A percentile compares a stretch with the other conserved stretches of the same genome.
Evolutionary conservation across 768 basidiomycete species (phyloP).

Genomic region (Termitomyces sp.): DNA sequence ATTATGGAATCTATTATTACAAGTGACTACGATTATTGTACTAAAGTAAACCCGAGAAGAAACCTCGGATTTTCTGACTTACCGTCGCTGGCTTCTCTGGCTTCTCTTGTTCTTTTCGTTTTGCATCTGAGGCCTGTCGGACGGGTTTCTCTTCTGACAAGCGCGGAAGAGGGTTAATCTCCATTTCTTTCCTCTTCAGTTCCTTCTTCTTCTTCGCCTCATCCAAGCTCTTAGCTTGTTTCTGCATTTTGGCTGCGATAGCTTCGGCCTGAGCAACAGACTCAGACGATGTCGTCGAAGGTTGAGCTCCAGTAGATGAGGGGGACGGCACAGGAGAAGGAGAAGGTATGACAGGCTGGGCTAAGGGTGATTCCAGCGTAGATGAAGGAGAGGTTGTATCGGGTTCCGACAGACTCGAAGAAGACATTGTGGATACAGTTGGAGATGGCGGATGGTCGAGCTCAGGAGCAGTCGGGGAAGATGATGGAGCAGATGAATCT

Average conservation of each 20-base stretch:
- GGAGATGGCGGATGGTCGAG: neutral
- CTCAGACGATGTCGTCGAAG: neutral
- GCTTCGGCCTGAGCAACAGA: neutral
- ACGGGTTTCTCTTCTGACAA: neutral
- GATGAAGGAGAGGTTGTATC: neutral
- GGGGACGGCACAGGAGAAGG: neutral
- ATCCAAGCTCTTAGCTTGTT: conserved; percentile 1
- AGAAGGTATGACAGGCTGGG: neutral
- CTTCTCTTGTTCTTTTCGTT: neutral
- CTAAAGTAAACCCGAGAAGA: conserved; percentile 12
- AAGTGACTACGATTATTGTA: no score
- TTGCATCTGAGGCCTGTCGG: neutral
- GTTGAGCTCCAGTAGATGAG: neutral
- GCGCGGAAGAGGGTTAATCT: neutral
- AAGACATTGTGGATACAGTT: neutral
- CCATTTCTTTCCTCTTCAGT: neutral
- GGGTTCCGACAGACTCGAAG: neutral
- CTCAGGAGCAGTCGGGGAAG: neutral
- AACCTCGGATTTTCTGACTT: conserved; percentile 5
- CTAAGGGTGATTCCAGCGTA: neutral
- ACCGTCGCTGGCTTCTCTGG: neutral
- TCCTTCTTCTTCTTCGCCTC: conserved; percentile 1
- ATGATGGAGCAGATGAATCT: neutral
- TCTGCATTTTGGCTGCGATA: neutral
- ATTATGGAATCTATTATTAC: no score